Evolutionary conservation across 208 protist genomes (phyloP).

Genomic region (Wallacemonas collosoma): DNA sequence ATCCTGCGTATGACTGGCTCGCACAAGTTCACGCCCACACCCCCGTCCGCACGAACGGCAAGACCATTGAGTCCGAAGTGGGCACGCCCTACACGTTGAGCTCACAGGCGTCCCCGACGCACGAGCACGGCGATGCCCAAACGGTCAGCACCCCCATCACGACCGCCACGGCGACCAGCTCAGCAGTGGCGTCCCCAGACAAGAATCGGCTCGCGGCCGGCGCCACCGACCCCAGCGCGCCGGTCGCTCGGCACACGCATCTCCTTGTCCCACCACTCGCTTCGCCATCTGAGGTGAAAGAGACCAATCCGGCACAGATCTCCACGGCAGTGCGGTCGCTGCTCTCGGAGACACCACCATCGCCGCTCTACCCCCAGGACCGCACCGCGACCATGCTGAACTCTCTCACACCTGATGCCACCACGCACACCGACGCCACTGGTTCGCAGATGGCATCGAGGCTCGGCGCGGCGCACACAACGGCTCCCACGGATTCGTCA

Average conservation of each 20-base stretch:
- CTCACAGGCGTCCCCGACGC: slow-evolving; percentile 11
- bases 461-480: too few species aligned
- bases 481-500: too few species aligned
- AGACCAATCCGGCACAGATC: not conserved
- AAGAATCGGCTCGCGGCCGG: not conserved
- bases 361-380: slow-evolving; percentile 2
- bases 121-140: not conserved
- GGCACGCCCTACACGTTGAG: slow-evolving; percentile 15
- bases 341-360: slow-evolving; percentile 8
- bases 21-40: not conserved
- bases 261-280: not conserved
- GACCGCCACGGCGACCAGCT: not conserved
- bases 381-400: slow-evolving; percentile 9
- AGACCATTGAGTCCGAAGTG: slow-evolving; percentile 13
- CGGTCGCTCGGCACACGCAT: not conserved
- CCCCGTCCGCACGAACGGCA: not conserved
- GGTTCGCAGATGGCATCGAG: not conserved
- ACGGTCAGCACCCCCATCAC: not conserved
- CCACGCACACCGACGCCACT: not conserved
- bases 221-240: not conserved
- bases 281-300: not conserved
- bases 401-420: not conserved
- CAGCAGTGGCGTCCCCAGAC: not conserved
- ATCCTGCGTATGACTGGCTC: not conserved
- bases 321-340: not conserved